Evolutionary conservation across 345 rosid species (phyloP), one percentile per base, ranked within the genome.

Genomic region (Linum trigynum): DNA sequence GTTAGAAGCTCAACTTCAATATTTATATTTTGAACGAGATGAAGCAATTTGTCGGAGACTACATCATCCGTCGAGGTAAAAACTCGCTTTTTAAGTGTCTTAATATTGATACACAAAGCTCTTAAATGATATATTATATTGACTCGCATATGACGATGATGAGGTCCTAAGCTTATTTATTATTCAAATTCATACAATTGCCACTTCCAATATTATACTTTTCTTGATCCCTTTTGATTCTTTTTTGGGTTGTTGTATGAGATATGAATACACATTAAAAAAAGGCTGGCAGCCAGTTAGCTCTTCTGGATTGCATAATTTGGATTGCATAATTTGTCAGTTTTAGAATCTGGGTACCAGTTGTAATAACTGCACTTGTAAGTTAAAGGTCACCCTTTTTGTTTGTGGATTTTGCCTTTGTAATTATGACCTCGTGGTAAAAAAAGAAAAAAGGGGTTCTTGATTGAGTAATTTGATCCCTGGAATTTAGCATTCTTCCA

Each of bases 241-340:
- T 3, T 48, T n/a, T 37, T 63, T 45, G 4, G 5, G 69, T 57
- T 38, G 45, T 17, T 17, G 11, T 7, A 55, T 61, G 66, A 50
- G 7, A 57, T 42, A 48, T 56, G 64, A 41, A 36, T n/a, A 39
- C 37, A 37, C 23, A 58, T 57, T 17, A 17, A 51, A 38, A 65
- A 65, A 59, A 23, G 32, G 65, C 66, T 63, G 75, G 59, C 63
- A 56, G 55, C 51, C 57, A 41, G 7, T 61, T 60, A 55, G 74
- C 71, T 16, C 57, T 64, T 51, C 43, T 59, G 58, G 55, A 40
- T 23, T 23, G 66, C 62, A 57, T 57, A 35, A 42, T 63, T 63
- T 70, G 73, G 55, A 40, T 23, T 23, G 66, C 62, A 57, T 57
- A 35, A 42, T 63, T 63, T 70, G 73, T 70, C 73, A 70, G 63